phyloP scores from a whole-genome alignment of 352 stramenopile species.

The Globisporangium carolinianum region DNA sequence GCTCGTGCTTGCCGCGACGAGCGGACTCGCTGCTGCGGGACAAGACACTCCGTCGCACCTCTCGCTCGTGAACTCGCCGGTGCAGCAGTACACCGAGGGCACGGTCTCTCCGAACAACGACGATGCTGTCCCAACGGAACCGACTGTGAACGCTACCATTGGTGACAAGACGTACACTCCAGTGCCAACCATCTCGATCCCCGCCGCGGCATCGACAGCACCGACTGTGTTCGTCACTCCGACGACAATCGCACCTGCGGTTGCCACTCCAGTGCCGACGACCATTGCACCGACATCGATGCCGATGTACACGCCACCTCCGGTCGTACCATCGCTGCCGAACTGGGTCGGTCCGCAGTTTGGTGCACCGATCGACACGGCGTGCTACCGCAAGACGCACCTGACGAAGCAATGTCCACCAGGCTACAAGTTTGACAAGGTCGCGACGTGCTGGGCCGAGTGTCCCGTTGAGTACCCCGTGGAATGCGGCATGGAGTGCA shows the following conservation, averaged over 20 bases:
- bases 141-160: neutral
- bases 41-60: neutral
- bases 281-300: neutral
- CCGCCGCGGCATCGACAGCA: neutral
- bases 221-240: neutral
- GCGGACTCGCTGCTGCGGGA: neutral
- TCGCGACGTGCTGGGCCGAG: slow-evolving; percentile 53
- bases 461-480: slow-evolving; percentile 72
- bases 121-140: neutral
- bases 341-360: slow-evolving; percentile 19
- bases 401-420: slow-evolving; percentile 14
- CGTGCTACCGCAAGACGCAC: slow-evolving; percentile 20
- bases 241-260: neutral
- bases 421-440: slow-evolving; percentile 10
- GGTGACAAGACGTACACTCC: neutral
- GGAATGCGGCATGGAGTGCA: slow-evolving; percentile 58
- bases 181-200: neutral
- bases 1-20: slow-evolving; percentile 4
- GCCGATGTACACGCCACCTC: slow-evolving; percentile 1
- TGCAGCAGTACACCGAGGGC: slow-evolving; percentile 4
- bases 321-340: slow-evolving; percentile 7
- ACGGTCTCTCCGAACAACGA: slow-evolving; percentile 1
- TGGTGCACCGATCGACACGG: slow-evolving; percentile 10
- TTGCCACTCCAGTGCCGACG: neutral
- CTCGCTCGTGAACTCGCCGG: neutral